These are phyloP conservation scores for Colletotrichum sp. DNA, from an alignment of 2,329 filamentous ascomycete genomes.

Conservation along the genomic window DNA sequence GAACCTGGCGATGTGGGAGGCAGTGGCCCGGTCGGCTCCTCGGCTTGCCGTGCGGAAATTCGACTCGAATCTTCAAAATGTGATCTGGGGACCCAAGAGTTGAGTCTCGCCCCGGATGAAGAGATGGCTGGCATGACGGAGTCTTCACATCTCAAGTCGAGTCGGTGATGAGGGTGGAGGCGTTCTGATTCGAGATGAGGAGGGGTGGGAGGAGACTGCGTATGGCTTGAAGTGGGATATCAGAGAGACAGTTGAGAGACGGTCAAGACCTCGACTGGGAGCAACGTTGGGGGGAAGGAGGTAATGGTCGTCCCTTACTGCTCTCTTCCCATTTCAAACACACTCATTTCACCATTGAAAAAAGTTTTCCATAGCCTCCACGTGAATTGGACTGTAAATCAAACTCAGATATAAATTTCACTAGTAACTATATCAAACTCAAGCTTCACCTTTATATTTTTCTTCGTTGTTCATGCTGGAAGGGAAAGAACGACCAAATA, in stretches of 20 bases:
- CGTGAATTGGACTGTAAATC: neutral
- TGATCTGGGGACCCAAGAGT: no score
- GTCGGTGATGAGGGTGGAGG: neutral
- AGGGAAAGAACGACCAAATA: neutral
- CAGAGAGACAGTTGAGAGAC: neutral
- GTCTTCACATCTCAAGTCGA: neutral
- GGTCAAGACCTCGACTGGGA: neutral
- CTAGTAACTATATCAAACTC: neutral
- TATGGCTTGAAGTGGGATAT: neutral
- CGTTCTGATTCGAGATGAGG: neutral
- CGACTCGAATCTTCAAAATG: neutral
- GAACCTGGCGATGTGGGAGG: neutral
- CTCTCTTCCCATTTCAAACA: neutral
- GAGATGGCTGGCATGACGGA: neutral
- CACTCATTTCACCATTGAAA: neutral
- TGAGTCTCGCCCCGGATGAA: neutral
- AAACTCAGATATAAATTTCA: neutral
- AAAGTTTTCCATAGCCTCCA: neutral
- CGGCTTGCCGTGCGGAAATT: neutral
- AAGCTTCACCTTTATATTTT: neutral
- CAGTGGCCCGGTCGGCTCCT: neutral
- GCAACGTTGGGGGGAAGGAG: neutral
- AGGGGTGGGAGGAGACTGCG: neutral
- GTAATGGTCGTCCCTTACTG: neutral
- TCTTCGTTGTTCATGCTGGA: neutral